Evolutionary conservation across 2,329 filamentous ascomycete species (phyloP).

Genomic region (Talaromyces sp.): DNA sequence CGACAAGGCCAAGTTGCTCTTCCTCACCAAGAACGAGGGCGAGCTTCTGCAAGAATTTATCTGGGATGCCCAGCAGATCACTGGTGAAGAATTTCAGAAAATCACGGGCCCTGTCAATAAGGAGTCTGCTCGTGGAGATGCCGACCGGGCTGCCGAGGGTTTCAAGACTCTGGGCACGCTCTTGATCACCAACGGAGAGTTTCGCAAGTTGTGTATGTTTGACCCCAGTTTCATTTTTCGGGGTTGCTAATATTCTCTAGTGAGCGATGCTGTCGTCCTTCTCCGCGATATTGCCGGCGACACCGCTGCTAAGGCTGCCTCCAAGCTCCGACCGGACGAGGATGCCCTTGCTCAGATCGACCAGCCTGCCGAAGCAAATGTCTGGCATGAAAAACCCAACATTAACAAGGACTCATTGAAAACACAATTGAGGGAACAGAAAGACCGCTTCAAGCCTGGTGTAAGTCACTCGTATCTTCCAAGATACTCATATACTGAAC

Average conservation of each 20-base stretch:
- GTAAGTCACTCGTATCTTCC: constrained; percentile 36
- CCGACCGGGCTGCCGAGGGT: constrained; percentile 77
- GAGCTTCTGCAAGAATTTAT: constrained; percentile 95
- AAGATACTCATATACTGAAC: constrained; percentile 6
- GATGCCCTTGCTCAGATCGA: constrained; percentile 77
- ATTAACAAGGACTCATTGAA: constrained; percentile 68
- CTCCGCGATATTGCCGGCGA: constrained; percentile 90
- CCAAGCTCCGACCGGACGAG: constrained; percentile 70
- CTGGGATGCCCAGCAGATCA: constrained; percentile 81
- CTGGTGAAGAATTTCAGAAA: constrained; percentile 57
- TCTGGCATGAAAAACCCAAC: constrained; percentile 85
- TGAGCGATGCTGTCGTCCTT: constrained; percentile 76
- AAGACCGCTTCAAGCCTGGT: constrained; percentile 56
- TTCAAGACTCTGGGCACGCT: constrained; percentile 83
- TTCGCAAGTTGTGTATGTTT: constrained; percentile 77
- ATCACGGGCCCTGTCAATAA: constrained; percentile 70
- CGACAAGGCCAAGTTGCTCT: constrained; percentile 74
- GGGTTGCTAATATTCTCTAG: constrained; percentile 35
- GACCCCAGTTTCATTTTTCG: constrained; percentile 6
- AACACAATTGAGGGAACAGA: constrained; percentile 61
- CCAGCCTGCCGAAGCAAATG: constrained; percentile 80
- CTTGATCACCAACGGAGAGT: constrained; percentile 92
- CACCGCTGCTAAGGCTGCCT: constrained; percentile 74
- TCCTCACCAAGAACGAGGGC: constrained; percentile 92
- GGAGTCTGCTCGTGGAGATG: constrained; percentile 75